Percentiles rank a stretch among this genome's conserved stretches.
Conservation (phyloP, 2,329 filamentous ascomycete genomes). For the Colletotrichum graminicola region DNA sequence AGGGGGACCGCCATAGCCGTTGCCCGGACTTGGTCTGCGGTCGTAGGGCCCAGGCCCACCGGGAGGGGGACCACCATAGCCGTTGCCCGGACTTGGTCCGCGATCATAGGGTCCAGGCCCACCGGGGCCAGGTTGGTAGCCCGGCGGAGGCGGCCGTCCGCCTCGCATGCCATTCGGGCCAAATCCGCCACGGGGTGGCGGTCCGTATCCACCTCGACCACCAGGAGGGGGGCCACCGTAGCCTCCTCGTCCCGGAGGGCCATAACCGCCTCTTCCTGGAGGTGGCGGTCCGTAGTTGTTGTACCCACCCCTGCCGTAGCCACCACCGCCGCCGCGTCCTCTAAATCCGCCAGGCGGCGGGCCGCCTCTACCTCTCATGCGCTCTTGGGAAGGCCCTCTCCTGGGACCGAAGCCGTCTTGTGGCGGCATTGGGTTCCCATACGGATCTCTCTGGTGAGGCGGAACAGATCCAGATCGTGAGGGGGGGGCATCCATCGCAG, state of each 20-base stretch:
- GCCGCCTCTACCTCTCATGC: slow-evolving; percentile 67
- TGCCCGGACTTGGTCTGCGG: slow-evolving; percentile 53
- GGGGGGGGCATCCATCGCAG: slow-evolving; percentile 52
- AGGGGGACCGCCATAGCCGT: slow-evolving; percentile 49
- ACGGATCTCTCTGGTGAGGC: slow-evolving; percentile 66
- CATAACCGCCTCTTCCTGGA: slow-evolving; percentile 60
- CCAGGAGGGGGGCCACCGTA: slow-evolving; percentile 52
- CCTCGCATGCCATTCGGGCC: slow-evolving; percentile 51
- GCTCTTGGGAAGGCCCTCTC: slow-evolving; percentile 61
- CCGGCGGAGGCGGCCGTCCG: slow-evolving; percentile 58
- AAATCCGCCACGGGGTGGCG: slow-evolving; percentile 53
- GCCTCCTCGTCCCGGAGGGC: slow-evolving; percentile 52
- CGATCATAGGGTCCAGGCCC: slow-evolving; percentile 53
- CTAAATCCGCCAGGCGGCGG: slow-evolving; percentile 58
- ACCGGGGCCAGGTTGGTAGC: slow-evolving; percentile 53
- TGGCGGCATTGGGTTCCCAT: slow-evolving; percentile 68
- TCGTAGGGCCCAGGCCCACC: slow-evolving; percentile 51
- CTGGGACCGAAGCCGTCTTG: slow-evolving; percentile 61
- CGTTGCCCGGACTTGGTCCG: slow-evolving; percentile 53
- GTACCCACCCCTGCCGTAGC: slow-evolving; percentile 60
- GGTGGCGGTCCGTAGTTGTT: slow-evolving; percentile 30
- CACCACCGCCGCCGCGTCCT: slow-evolving; percentile 54
- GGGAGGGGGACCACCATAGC: slow-evolving; percentile 48
- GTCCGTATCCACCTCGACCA: slow-evolving; percentile 62
- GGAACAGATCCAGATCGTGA: slow-evolving; percentile 56